Percentiles rank a stretch among this genome's conserved stretches.
Evolutionary conservation across 2,329 filamentous ascomycete genomes (phyloP).

Genomic region (Verticillium klebahnii): DNA sequence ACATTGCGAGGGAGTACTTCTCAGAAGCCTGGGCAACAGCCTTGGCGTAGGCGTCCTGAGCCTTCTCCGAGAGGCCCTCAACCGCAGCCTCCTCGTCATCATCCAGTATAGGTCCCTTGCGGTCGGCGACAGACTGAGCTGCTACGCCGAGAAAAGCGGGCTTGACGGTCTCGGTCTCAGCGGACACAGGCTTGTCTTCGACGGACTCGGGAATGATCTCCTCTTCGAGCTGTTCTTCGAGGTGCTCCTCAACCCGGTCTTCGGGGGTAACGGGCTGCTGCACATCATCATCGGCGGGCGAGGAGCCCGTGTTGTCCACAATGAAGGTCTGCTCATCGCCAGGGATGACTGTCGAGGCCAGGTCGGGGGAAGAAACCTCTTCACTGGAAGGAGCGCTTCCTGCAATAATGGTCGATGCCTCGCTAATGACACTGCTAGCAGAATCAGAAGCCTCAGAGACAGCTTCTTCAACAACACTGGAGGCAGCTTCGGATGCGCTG

Average conservation of each 20-base stretch:
- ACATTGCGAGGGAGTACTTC: constrained; percentile 64
- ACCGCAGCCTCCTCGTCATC: constrained; percentile 10
- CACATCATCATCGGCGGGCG: constrained; percentile 12
- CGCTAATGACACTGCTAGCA: constrained; percentile 13
- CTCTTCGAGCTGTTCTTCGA: constrained; percentile 13
- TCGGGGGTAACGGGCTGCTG: constrained; percentile 6
- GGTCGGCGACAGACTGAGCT: constrained; percentile 43
- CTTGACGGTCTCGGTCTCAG: constrained; percentile 32
- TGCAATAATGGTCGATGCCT: constrained; percentile 10
- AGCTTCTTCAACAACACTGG: background rate
- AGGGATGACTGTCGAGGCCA: constrained; percentile 10
- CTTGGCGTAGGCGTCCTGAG: constrained; percentile 56
- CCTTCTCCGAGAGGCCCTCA: constrained; percentile 36
- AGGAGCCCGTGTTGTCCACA: constrained; percentile 15
- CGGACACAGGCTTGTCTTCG: constrained; percentile 20
- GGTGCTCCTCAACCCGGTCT: background rate
- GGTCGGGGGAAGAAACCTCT: constrained; percentile 6
- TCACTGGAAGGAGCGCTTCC: background rate
- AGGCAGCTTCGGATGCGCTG: constrained; percentile 4
- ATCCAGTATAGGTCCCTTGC: constrained; percentile 42
- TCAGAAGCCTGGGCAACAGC: constrained; percentile 63
- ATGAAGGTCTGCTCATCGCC: constrained; percentile 12
- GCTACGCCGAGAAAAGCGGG: constrained; percentile 45
- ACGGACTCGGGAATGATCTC: constrained; percentile 18
- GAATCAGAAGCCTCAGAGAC: constrained; percentile 17